Conservation (phyloP, 1,139 yeast genomes). For the Blastobotrys serpentis region DNA sequence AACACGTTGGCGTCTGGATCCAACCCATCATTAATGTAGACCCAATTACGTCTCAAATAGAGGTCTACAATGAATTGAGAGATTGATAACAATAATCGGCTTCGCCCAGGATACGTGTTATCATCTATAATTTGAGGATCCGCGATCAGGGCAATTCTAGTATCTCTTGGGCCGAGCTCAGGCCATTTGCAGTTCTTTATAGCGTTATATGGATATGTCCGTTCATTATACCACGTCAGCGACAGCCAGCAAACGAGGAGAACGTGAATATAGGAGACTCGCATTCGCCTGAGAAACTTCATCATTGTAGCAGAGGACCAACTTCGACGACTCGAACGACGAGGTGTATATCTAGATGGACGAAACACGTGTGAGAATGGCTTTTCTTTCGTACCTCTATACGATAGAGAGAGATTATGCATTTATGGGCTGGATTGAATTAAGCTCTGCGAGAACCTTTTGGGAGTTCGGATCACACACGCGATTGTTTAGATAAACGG, state of each 20-base stretch:
- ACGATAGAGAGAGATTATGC: background rate
- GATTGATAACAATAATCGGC: constrained; percentile 32
- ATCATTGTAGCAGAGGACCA: constrained; percentile 3
- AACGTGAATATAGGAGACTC: background rate
- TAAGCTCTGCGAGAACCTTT: background rate
- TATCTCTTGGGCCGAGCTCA: constrained; percentile 63
- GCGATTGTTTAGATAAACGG: background rate
- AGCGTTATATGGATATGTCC: constrained; percentile 51
- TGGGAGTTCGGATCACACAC: background rate
- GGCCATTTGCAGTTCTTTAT: constrained; percentile 61
- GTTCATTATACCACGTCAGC: constrained; percentile 58
- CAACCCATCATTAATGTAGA: constrained; percentile 53
- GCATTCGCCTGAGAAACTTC: background rate
- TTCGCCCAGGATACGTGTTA: constrained; percentile 53
- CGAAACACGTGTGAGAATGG: constrained; percentile 8
- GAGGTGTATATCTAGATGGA: constrained; percentile 1
- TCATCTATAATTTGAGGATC: constrained; percentile 92
- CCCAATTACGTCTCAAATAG: constrained; percentile 77
- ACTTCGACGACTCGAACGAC: background rate
- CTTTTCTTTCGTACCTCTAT: background rate
- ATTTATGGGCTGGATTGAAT: background rate
- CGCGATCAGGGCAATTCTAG: constrained; percentile 71
- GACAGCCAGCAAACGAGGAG: constrained; percentile 44
- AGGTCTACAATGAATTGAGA: constrained; percentile 58
- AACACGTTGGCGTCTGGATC: constrained; percentile 77